Percentiles rank a stretch among this genome's conserved stretches.
phyloP scores from a whole-genome alignment of 2,329 filamentous ascomycete species.

The Exophiala spinifera region DNA sequence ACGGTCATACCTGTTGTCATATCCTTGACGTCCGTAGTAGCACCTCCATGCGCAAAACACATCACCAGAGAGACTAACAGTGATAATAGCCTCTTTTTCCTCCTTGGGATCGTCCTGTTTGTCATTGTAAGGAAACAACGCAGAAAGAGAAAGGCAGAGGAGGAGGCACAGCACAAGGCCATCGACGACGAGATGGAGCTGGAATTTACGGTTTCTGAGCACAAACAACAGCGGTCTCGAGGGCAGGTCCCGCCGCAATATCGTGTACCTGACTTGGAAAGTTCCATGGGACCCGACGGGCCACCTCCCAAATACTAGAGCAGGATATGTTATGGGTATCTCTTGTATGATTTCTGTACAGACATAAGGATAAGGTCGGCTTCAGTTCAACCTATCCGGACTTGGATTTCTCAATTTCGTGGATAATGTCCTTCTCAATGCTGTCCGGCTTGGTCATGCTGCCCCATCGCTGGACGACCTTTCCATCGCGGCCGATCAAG shows the following conservation, averaged over 20 bases:
- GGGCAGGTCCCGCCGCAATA: not conserved
- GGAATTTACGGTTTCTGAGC: slow-evolving; percentile 2
- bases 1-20: slow-evolving; percentile 19
- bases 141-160: slow-evolving; percentile 7
- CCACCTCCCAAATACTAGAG: slow-evolving; percentile 10
- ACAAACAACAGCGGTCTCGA: slow-evolving; percentile 7
- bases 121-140: slow-evolving; percentile 13
- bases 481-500: slow-evolving; percentile 77
- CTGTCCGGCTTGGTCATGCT: slow-evolving; percentile 82
- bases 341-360: not conserved
- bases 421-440: slow-evolving; percentile 71
- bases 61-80: not conserved
- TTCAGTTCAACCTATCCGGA: slow-evolving; percentile 30
- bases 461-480: slow-evolving; percentile 82
- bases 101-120: slow-evolving; percentile 8
- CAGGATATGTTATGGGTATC: not conserved
- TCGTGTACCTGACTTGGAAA: not conserved
- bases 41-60: not conserved
- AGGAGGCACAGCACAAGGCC: slow-evolving; percentile 13
- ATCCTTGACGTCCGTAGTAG: slow-evolving; percentile 7
- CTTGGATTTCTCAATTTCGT: slow-evolving; percentile 63
- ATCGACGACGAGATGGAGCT: slow-evolving; percentile 19
- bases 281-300: slow-evolving; percentile 1
- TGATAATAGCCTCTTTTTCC: slow-evolving; percentile 6
- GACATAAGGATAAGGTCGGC: not conserved